These are phyloP conservation scores for Lablab purpureus DNA, from an alignment of 306 rosid genomes.

Conservation along the genomic window DNA sequence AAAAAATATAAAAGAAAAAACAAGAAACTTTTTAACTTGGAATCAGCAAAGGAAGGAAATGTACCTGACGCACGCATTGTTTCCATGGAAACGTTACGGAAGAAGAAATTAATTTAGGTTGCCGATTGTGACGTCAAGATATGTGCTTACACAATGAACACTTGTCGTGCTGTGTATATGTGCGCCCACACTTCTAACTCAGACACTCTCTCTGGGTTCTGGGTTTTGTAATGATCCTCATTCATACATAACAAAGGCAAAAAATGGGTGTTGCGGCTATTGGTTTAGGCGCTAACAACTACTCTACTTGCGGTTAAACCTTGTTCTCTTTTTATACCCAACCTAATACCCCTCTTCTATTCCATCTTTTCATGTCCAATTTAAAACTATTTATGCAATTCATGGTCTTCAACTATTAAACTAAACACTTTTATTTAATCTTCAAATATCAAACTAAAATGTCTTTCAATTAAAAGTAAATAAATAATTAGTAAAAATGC, in stretches of 20 bases:
- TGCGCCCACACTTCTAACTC: not conserved
- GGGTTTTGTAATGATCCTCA: slow-evolving; percentile 36
- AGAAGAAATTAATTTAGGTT: not conserved
- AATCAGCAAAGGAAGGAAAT: slow-evolving; percentile 1
- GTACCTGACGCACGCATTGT: slow-evolving; percentile 35
- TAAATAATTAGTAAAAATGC: too few species aligned
- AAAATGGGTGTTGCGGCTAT: not conserved
- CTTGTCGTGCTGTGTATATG: not conserved
- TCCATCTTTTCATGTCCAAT: too few species aligned
- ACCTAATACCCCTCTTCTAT: not conserved
- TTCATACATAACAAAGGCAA: not conserved
- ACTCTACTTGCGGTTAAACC: slow-evolving; percentile 16
- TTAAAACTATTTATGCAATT: too few species aligned
- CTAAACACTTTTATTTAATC: too few species aligned
- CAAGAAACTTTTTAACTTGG: not conserved
- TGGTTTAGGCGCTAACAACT: slow-evolving; percentile 18
- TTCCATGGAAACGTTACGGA: slow-evolving; percentile 25
- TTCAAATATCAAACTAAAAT: too few species aligned
- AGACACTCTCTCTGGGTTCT: not conserved
- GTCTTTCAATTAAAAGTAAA: too few species aligned
- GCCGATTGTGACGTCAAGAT: not conserved
- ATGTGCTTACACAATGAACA: not conserved
- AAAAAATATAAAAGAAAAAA: not conserved
- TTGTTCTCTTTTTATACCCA: not conserved
- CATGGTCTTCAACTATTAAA: too few species aligned